phyloP scores from a whole-genome alignment of 441 rosid species.

The Theobroma grandiflorum region DNA sequence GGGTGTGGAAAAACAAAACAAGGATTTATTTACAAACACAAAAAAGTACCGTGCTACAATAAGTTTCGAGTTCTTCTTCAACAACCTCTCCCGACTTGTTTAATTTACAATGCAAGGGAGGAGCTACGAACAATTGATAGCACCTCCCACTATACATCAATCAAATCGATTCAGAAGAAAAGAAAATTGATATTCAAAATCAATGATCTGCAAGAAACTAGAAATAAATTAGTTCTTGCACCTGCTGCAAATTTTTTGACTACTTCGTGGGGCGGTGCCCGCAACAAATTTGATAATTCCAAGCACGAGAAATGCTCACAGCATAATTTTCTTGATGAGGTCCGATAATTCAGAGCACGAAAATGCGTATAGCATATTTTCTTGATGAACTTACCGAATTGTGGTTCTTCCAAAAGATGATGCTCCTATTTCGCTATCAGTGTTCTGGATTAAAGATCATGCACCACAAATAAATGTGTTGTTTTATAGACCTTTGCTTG shows the following conservation, averaged over 20 bases:
- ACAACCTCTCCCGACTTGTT: constrained; percentile 14
- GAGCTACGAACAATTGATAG: constrained; percentile 23
- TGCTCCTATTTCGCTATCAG: constrained; percentile 87
- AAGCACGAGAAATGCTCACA: constrained; percentile 24
- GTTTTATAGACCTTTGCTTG: background rate
- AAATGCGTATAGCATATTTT: background rate
- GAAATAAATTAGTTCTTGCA: background rate
- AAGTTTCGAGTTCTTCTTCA: background rate
- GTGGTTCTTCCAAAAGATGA: constrained; percentile 83
- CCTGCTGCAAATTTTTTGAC: constrained; percentile 10
- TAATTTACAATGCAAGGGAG: constrained; percentile 41
- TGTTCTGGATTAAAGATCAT: constrained; percentile 62
- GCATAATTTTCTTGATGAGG: background rate
- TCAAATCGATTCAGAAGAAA: constrained; percentile 13
- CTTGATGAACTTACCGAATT: constrained; percentile 27
- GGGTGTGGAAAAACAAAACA: background rate
- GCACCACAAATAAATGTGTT: background rate
- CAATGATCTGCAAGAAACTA: constrained; percentile 26
- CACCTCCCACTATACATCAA: constrained; percentile 45
- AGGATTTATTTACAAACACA: constrained; percentile 28
- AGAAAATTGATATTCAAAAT: constrained; percentile 2
- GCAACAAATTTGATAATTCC: background rate
- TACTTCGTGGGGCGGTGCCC: constrained; percentile 29
- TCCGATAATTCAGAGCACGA: background rate
- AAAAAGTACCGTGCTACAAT: background rate